These are phyloP conservation scores for Amanita thiersii DNA, from an alignment of 768 basidiomycete species.

Conservation along the genomic window DNA sequence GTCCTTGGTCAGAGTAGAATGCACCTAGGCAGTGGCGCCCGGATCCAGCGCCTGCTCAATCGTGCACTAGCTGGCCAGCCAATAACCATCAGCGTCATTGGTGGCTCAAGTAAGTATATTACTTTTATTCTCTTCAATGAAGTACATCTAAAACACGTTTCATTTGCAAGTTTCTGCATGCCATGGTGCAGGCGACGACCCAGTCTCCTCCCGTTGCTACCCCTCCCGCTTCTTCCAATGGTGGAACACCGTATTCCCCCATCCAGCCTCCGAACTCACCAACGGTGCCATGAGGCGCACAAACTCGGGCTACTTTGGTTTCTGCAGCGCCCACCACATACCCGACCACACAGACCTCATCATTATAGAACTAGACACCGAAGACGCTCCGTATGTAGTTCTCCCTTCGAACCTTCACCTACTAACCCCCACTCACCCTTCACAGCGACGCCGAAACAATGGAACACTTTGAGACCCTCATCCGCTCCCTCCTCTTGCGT, in stretches of 20 bases:
- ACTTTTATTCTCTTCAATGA: constrained; percentile 8
- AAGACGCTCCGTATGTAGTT: constrained; percentile 71
- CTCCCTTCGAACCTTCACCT: neutral
- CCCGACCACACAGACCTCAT: constrained; percentile 93
- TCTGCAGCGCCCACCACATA: constrained; percentile 87
- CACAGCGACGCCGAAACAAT: constrained; percentile 59
- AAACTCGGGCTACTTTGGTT: constrained; percentile 91
- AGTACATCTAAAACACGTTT: constrained; percentile 2
- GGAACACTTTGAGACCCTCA: constrained; percentile 86
- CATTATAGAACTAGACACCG: constrained; percentile 90
- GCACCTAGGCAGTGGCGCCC: constrained; percentile 73
- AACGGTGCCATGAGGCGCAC: constrained; percentile 94
- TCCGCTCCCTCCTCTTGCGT: constrained; percentile 85
- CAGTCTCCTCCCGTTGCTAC: constrained; percentile 77
- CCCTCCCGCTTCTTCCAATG: constrained; percentile 94
- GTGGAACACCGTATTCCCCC: constrained; percentile 98
- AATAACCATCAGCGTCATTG: constrained; percentile 83
- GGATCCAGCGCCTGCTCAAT: constrained; percentile 76
- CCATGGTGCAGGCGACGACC: constrained; percentile 90
- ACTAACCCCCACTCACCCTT: constrained; percentile 3
- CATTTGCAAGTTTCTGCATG: constrained; percentile 72
- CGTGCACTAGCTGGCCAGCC: constrained; percentile 80
- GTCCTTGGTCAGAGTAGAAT: constrained; percentile 66
- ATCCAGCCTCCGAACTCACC: constrained; percentile 95
- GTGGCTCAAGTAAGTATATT: constrained; percentile 65